Conservation (phyloP, 1,284 basidiomycete species). For the Lignosus rhinocerotis region DNA sequence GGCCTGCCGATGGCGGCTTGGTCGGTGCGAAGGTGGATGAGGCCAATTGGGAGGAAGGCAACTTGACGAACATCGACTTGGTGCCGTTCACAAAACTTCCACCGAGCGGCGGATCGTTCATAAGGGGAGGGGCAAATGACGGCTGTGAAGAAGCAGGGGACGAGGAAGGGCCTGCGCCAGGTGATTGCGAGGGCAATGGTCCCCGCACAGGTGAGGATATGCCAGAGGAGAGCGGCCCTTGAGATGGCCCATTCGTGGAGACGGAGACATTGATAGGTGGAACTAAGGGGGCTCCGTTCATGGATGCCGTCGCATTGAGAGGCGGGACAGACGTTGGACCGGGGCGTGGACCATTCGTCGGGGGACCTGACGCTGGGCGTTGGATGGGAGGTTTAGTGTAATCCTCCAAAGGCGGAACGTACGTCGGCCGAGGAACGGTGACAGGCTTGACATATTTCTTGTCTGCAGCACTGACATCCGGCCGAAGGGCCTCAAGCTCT, state of each 20-base stretch:
- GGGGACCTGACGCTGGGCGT: conserved; percentile 34
- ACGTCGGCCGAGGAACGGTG: conserved; percentile 55
- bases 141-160: conserved; percentile 23
- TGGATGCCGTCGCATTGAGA: conserved; percentile 14
- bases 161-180: conserved; percentile 52
- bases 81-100: conserved; percentile 71
- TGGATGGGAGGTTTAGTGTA: conserved; percentile 43
- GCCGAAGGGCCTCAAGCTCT: conserved; percentile 83
- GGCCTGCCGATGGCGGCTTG: conserved; percentile 7
- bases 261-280: conserved; percentile 6
- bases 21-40: conserved; percentile 16
- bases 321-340: conserved; percentile 12
- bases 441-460: conserved; percentile 54
- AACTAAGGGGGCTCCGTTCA: conserved; percentile 16
- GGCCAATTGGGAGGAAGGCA: conserved; percentile 38
- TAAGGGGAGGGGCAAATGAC: conserved; percentile 31
- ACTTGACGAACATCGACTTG: conserved; percentile 73
- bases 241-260: conserved; percentile 2
- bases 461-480: conserved; percentile 70
- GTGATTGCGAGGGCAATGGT: conserved; percentile 45
- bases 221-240: conserved; percentile 9
- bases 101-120: conserved; percentile 53
- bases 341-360: conserved; percentile 19
- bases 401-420: conserved; percentile 68
- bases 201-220: conserved; percentile 17